These are phyloP conservation scores for Suhomyces choctaworum DNA, from an alignment of 1,139 yeast species.

Conservation along the genomic window DNA sequence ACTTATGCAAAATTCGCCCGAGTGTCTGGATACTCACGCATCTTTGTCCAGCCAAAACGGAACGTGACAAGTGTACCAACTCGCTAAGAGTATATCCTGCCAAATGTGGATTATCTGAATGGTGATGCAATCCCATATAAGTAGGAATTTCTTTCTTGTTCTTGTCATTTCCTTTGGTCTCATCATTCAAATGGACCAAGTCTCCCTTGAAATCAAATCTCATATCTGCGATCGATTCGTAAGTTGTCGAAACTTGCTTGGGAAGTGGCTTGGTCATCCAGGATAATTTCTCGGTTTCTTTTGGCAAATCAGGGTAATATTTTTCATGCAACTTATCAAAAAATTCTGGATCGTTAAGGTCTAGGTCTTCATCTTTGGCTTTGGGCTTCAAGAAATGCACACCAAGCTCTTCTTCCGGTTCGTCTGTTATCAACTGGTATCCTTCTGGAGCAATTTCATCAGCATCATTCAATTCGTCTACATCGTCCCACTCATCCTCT, in stretches of 20 bases:
- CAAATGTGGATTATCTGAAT: slow-evolving; percentile 79
- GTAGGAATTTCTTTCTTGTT: slow-evolving; percentile 47
- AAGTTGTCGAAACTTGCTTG: slow-evolving; percentile 43
- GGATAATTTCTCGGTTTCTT: slow-evolving; percentile 75
- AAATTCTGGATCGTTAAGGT: slow-evolving; percentile 74
- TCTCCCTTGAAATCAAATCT: slow-evolving; percentile 89
- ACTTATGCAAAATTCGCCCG: slow-evolving; percentile 81
- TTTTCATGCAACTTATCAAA: slow-evolving; percentile 76
- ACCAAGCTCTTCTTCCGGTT: slow-evolving; percentile 30
- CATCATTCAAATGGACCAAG: slow-evolving; percentile 51
- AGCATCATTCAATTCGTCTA: slow-evolving; percentile 35
- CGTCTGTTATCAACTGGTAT: slow-evolving; percentile 41
- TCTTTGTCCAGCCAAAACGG: slow-evolving; percentile 81
- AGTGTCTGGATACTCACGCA: slow-evolving; percentile 82
- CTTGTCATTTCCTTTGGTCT: slow-evolving; percentile 30
- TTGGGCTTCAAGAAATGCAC: slow-evolving; percentile 69
- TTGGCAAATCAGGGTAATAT: slow-evolving; percentile 87
- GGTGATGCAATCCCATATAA: slow-evolving; percentile 83
- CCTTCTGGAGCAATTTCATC: slow-evolving; percentile 41
- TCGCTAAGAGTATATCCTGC: slow-evolving; percentile 93
- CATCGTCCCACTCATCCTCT: slow-evolving; percentile 47
- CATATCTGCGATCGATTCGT: slow-evolving; percentile 66
- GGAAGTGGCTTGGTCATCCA: slow-evolving; percentile 83
- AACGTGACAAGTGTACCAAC: slow-evolving; percentile 74
- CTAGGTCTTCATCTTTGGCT: slow-evolving; percentile 41